Evolutionary conservation across 2,329 filamentous ascomycete species (phyloP), one percentile per base, ranked within the genome.

Genomic region (Metarhizium anisopliae): DNA sequence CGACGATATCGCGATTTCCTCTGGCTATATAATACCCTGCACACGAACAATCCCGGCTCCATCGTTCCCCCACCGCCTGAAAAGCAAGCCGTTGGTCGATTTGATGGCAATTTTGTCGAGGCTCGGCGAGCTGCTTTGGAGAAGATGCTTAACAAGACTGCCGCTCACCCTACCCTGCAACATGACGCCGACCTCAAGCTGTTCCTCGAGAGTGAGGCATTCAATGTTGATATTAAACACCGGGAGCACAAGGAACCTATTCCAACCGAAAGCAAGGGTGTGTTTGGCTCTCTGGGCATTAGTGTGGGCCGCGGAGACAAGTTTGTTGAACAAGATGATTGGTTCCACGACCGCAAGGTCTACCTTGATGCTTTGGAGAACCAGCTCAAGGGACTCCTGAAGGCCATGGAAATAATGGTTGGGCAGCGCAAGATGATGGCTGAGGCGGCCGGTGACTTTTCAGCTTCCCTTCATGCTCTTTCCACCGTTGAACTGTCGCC

Each of bases 291-390:
- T 16, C 80, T 96, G 54, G 90, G 90, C 25, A 81, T 94, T 59
- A 88, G 80, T 59, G 84, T 93, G 30, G 89, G 92, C 35, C 81
- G 85, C 57, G 80, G 84, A 54, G 85, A 81, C 64, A 99, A 99
- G 71, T 99, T 99, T 73, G 85, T 99, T 43, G 94, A 99, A 72
- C 94, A 97, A 68, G 94, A 99, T 69, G 94, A 99, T 74, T 99
- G 93, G 94, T 99, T 99, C 74, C 93, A 99, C 64, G 94, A 99
- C 63, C 90, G 94, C 59, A 90, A 87, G 65, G 83, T 97, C 55
- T 99, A 99, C 67, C 82, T 99, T 11, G 94, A 99, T 69, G 92
- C 92, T 4, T 80, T 97, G 42, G 92, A 97, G 67, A 91, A 84
- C 63, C 93, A 97, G 70, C 80, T 96, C 58, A 95, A 92, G 69